Conservation (phyloP, 1,139 yeast genomes). For the Hanseniaspora uvarum region DNA sequence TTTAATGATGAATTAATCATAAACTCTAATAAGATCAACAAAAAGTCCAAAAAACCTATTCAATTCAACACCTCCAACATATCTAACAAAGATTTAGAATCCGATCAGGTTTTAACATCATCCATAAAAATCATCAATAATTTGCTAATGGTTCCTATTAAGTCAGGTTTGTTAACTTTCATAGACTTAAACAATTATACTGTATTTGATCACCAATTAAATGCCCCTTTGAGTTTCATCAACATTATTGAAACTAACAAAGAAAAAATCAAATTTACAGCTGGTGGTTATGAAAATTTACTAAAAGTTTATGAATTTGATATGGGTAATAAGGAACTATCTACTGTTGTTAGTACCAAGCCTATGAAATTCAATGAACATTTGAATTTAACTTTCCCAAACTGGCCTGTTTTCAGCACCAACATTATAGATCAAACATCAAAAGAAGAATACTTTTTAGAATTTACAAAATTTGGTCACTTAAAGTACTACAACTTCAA, state of each 20-base stretch:
- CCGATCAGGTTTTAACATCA: conserved; percentile 22
- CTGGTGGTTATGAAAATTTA: conserved; percentile 68
- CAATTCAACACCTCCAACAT: conserved; percentile 16
- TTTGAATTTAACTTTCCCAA: conserved; percentile 55
- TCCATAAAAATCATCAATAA: conserved; percentile 21
- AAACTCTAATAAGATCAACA: conserved; percentile 23
- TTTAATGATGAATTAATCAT: conserved; percentile 33
- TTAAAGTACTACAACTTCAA: conserved; percentile 51
- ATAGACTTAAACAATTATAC: conserved; percentile 19
- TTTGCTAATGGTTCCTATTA: conserved; percentile 30
- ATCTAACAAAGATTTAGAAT: conserved; percentile 19
- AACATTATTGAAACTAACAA: conserved; percentile 28
- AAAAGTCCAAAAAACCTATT: conserved; percentile 21
- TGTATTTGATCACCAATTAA: conserved; percentile 24
- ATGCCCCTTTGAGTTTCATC: conserved; percentile 40
- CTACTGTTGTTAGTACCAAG: conserved; percentile 28
- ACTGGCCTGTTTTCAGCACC: conserved; percentile 38
- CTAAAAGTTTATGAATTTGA: conserved; percentile 43
- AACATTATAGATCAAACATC: conserved; percentile 26
- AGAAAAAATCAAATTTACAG: conserved; percentile 42
- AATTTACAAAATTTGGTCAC: conserved; percentile 64
- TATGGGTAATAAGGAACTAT: conserved; percentile 20
- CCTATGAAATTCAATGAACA: conserved; percentile 38
- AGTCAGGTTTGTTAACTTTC: conserved; percentile 38
- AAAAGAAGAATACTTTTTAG: conserved; percentile 37